These are phyloP conservation scores for Ambrosiella xylebori DNA, from an alignment of 2,329 filamentous ascomycete species.

Conservation along the genomic window DNA sequence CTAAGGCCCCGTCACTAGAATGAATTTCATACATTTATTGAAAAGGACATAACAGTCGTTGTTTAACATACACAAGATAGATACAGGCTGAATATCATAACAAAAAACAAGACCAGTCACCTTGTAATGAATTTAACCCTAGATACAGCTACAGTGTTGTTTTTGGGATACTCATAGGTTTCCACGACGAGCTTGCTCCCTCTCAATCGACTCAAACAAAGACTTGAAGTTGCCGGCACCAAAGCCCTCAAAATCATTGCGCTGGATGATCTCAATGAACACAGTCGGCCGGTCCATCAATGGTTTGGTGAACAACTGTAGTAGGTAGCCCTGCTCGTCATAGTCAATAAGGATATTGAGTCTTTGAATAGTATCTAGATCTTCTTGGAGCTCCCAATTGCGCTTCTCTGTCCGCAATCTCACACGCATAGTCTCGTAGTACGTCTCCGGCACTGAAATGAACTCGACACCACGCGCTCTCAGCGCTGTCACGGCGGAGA, in stretches of 20 bases:
- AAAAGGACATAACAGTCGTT: neutral
- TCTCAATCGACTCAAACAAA: conserved; percentile 85
- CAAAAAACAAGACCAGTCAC: too few relatives aligned
- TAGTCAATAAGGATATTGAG: conserved; percentile 90
- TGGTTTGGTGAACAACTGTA: conserved; percentile 67
- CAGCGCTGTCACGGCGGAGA: conserved; percentile 57
- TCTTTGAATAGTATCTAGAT: conserved; percentile 57
- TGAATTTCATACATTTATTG: neutral
- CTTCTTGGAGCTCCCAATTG: conserved; percentile 53
- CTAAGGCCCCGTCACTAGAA: too few relatives aligned
- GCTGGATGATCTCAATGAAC: conserved; percentile 91
- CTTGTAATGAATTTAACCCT: too few relatives aligned
- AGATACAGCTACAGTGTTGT: too few relatives aligned
- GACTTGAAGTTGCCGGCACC: conserved; percentile 94
- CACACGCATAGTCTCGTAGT: conserved; percentile 62
- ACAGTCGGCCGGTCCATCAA: conserved; percentile 89
- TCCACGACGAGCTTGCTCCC: conserved; percentile 72
- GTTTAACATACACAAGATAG: too few relatives aligned
- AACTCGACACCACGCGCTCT: conserved; percentile 83
- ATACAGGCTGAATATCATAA: too few relatives aligned
- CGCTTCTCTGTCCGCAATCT: conserved; percentile 49
- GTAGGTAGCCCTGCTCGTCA: conserved; percentile 74
- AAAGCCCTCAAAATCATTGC: conserved; percentile 79
- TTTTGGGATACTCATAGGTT: conserved; percentile 42
- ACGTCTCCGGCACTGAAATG: conserved; percentile 73